Base-by-base conservation (phyloP, 108 stramenopile genomes). In the Licmophora abbreviata region DNA sequence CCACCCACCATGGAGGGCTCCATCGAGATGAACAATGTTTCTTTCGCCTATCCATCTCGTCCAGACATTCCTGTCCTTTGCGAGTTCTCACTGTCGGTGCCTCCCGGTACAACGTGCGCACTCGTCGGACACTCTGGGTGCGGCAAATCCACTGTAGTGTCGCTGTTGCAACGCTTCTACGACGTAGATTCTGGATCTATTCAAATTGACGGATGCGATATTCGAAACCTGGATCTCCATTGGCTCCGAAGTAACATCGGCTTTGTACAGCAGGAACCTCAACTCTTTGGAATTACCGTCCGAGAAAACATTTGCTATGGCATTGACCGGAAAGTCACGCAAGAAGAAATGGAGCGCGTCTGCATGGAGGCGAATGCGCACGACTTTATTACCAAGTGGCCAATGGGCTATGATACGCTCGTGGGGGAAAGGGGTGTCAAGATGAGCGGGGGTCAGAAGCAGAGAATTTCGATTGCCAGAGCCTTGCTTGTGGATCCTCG, bases 401-500 rank as follows among this genome's bases (percentile, higher is more conserved):
- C 82, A 0, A 54, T 80, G 7, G 67, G 69, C 7, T 95, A 79
- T 56, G 76, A 90, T 18, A 93, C 92, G 5, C 30, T 94, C 66
- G 50, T 85, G 50, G 75, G 77, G 33, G 79, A 81, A 31, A 48
- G 71, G 23, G 74, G 79, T n/a, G 61, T 74, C 1, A 68, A 74
- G 21, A 20, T 53, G 22, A 62, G 52, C 24, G 91, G 90, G 5
- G 93, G 96, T 0, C 96, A 97, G 70, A 93, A 93, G 48, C 96
- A 97, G 57, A 65, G 96, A 17, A 57, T 97, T 23, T 79, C 86
- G 30, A 94, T 95, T 36, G 92, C 94, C 3, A 74, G 94, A 27
- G 90, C 92, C 2, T 47, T 93, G 29, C 27, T 79, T 42, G 56
- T 57, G 14, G 68, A 79, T 48, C 78, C 80, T 3, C 36, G 61